Conservation (phyloP, 306 rosid genomes). For the Corylus americana region DNA sequence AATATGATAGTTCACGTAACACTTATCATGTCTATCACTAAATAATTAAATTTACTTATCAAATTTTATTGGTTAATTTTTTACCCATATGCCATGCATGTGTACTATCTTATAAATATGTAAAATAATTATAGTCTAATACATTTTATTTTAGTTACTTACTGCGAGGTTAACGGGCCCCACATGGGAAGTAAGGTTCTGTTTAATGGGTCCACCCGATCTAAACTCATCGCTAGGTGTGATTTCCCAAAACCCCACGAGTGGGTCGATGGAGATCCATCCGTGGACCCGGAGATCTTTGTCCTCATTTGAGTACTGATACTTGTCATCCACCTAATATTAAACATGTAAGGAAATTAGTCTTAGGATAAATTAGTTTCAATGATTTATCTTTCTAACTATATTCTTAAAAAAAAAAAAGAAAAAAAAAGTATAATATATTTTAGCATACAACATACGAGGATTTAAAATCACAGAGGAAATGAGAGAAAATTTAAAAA, state of each 20-base stretch:
- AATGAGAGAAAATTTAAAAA: neutral
- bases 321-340: constrained; percentile 83
- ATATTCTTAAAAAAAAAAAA: neutral
- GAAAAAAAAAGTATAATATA: too few relatives aligned
- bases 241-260: constrained; percentile 71
- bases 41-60: too few relatives aligned
- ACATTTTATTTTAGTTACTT: constrained; percentile 17
- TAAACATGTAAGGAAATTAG: neutral
- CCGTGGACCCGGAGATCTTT: constrained; percentile 83
- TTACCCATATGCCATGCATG: too few relatives aligned
- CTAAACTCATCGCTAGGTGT: constrained; percentile 71
- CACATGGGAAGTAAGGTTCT: constrained; percentile 77
- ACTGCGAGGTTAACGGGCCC: constrained; percentile 82
- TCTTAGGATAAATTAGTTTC: neutral
- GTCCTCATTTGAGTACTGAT: constrained; percentile 88
- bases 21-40: too few relatives aligned
- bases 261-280: constrained; percentile 71
- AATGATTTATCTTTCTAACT: neutral
- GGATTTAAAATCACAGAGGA: neutral
- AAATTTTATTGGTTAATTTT: too few relatives aligned
- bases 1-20: too few relatives aligned
- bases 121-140: too few relatives aligned
- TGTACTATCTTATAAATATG: too few relatives aligned
- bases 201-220: constrained; percentile 90
- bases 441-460: neutral